A percentile compares a stretch with the other conserved stretches of the same genome.
Conservation (phyloP, 140 eudicot genomes). For the Flaveria floridana region DNA sequence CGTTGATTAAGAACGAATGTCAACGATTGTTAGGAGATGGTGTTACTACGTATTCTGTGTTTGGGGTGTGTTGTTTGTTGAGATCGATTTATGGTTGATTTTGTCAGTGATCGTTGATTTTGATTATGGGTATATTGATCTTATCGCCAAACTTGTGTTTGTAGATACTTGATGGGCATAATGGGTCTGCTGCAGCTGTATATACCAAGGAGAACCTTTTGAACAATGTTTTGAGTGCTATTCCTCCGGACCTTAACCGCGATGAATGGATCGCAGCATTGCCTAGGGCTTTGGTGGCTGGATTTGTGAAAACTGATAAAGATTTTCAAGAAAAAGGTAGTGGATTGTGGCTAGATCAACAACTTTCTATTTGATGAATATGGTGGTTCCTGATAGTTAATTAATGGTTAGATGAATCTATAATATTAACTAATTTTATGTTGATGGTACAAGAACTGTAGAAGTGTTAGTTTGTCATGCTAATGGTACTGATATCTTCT, state of each 20-base stretch:
- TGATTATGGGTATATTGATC: slow-evolving; percentile 6
- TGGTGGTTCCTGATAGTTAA: neutral
- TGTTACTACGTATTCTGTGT: slow-evolving; percentile 74
- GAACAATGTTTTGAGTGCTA: slow-evolving; percentile 71
- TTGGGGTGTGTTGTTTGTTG: slow-evolving; percentile 49
- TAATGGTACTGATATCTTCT: neutral
- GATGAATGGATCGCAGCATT: slow-evolving; percentile 89
- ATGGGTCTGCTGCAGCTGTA: slow-evolving; percentile 88
- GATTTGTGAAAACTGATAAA: slow-evolving; percentile 92
- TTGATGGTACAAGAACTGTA: neutral
- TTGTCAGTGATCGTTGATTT: slow-evolving; percentile 4
- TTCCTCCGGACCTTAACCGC: slow-evolving; percentile 75
- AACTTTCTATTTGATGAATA: neutral
- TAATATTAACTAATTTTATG: neutral
- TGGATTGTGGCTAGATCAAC: neutral
- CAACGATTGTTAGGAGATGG: slow-evolving; percentile 77
- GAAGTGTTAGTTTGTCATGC: neutral
- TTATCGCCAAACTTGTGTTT: slow-evolving; percentile 25
- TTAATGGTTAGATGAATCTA: slow-evolving; percentile 3
- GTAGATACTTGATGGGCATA: slow-evolving; percentile 94
- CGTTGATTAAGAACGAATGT: slow-evolving; percentile 73
- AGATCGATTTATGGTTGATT: neutral
- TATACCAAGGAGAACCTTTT: slow-evolving; percentile 85
- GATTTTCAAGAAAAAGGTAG: slow-evolving; percentile 87
- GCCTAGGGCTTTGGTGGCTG: slow-evolving; percentile 94